A percentile compares a stretch with the other conserved stretches of the same genome.
Evolutionary conservation across 192 early-diverging fungal genomes (phyloP).

Genomic region (Backusella luteola): DNA sequence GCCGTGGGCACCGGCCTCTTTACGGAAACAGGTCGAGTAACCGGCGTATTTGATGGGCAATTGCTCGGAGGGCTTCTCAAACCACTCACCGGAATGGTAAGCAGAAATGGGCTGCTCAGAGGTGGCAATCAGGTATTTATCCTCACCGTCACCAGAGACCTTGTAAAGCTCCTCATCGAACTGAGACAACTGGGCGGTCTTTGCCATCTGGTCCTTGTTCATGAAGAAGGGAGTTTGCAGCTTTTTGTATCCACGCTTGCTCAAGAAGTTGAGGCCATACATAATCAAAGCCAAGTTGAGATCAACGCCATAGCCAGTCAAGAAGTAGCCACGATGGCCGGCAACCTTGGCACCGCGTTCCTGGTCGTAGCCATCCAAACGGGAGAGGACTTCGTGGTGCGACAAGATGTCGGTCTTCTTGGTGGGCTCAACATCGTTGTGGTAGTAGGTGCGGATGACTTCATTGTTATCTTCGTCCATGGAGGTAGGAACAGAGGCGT

Average conservation of each 20-base stretch:
- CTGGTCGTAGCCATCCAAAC: constrained; percentile 86
- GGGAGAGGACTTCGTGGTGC: constrained; percentile 94
- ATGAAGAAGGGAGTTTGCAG: constrained; percentile 98
- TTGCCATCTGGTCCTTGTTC: constrained; percentile 95
- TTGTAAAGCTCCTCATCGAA: constrained; percentile 99
- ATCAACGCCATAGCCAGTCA: constrained; percentile 93
- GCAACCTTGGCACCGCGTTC: constrained; percentile 92
- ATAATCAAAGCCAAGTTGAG: constrained; percentile 95
- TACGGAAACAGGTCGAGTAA: constrained; percentile 98
- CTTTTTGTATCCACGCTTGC: constrained; percentile 81
- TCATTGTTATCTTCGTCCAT: constrained; percentile 83
- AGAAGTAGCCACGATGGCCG: constrained; percentile 98
- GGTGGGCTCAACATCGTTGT: constrained; percentile 55
- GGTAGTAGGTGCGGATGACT: constrained; percentile 58
- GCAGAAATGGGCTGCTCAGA: constrained; percentile 98
- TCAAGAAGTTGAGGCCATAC: constrained; percentile 94
- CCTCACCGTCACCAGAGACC: constrained; percentile 74
- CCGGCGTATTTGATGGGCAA: constrained; percentile 94
- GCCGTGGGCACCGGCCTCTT: constrained; percentile 97
- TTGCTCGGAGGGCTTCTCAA: constrained; percentile 87
- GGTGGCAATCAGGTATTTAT: constrained; percentile 98
- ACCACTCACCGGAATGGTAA: constrained; percentile 95
- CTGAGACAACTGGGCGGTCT: constrained; percentile 96
- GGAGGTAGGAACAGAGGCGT: constrained; percentile 84
- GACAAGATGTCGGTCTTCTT: constrained; percentile 64